These are phyloP conservation scores for Flaveria linearis DNA, from an alignment of 129 eudicot species.

Conservation along the genomic window DNA sequence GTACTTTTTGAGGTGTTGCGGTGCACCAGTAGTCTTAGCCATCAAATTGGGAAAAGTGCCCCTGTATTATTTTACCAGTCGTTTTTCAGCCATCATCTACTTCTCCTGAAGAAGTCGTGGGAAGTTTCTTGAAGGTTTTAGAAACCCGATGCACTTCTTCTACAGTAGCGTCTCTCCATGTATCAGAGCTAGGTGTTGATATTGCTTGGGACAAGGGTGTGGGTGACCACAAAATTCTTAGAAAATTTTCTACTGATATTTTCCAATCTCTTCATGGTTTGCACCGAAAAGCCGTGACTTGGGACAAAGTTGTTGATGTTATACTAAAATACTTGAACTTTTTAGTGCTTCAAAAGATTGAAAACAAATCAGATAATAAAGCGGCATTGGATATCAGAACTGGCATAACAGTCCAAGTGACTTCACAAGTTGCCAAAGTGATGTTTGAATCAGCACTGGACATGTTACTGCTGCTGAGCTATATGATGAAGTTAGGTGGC, in stretches of 20 bases:
- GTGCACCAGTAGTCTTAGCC: constrained; percentile 62
- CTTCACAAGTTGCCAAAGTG: constrained; percentile 80
- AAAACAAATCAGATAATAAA: constrained; percentile 45
- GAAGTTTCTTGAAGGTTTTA: constrained; percentile 65
- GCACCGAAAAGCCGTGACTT: constrained; percentile 59
- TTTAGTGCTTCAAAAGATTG: constrained; percentile 72
- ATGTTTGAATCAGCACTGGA: constrained; percentile 91
- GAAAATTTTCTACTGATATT: constrained; percentile 69
- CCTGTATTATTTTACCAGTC: constrained; percentile 72
- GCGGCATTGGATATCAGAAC: constrained; percentile 45
- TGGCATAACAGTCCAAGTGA: constrained; percentile 67
- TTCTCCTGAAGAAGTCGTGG: constrained; percentile 73
- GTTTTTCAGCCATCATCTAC: constrained; percentile 51
- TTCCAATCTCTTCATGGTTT: constrained; percentile 68
- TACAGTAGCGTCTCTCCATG: constrained; percentile 47
- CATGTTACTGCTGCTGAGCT: constrained; percentile 67
- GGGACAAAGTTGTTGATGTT: constrained; percentile 79
- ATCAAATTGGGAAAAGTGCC: constrained; percentile 78
- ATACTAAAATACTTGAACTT: constrained; percentile 64
- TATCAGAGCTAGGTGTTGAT: constrained; percentile 78
- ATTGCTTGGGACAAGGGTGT: constrained; percentile 72
- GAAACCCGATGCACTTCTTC: constrained; percentile 69
- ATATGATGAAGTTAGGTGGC: constrained; percentile 80
- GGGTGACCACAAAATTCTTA: constrained; percentile 62
- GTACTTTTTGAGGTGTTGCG: constrained; percentile 63